Percentiles rank a stretch among this genome's conserved stretches.
Evolutionary conservation across 2,329 filamentous ascomycete genomes (phyloP).

Genomic region (Neoarthrinium moseri): DNA sequence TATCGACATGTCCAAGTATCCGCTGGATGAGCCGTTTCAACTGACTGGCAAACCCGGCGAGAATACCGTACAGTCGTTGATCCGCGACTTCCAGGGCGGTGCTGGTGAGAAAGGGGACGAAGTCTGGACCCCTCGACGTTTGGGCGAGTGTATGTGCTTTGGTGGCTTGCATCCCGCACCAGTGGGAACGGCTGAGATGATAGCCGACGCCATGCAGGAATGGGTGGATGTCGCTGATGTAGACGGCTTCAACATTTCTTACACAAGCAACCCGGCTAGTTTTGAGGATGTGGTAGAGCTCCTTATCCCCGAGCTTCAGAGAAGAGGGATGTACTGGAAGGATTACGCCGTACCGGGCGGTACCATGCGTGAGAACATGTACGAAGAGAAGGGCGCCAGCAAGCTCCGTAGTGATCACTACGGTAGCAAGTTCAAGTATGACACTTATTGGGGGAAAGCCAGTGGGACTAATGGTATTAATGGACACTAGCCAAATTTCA

Average conservation of each 20-base stretch:
- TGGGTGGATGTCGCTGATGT: not conserved
- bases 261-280: not conserved
- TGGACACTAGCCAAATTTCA: no score
- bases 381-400: not conserved
- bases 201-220: not conserved
- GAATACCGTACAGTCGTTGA: not conserved
- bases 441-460: not conserved
- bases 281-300: not conserved
- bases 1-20: not conserved
- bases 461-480: no score
- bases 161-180: not conserved
- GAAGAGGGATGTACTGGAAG: not conserved
- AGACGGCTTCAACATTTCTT: not conserved
- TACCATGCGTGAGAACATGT: slow-evolving; percentile 1
- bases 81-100: not conserved
- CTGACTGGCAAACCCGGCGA: not conserved
- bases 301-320: not conserved
- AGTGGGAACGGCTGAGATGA: not conserved
- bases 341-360: not conserved
- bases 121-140: not conserved
- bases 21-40: not conserved
- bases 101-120: not conserved
- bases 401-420: not conserved
- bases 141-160: slow-evolving; percentile 1
- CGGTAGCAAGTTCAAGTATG: not conserved